Evolutionary conservation across 2,329 filamentous ascomycete species (phyloP).

Genomic region (Sclerotinia spermophila): DNA sequence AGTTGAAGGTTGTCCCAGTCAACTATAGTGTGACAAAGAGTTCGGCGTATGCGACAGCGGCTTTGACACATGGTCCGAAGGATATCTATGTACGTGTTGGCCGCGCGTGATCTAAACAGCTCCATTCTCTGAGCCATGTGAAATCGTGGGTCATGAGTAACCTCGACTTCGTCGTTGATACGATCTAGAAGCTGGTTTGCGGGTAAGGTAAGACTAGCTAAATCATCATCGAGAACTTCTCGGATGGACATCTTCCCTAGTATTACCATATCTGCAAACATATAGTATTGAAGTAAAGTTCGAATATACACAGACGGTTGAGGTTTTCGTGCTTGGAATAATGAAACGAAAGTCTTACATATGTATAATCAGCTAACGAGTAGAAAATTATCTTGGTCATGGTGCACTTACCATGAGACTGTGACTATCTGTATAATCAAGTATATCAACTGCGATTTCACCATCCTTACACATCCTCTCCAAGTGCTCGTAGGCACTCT

Average conservation of each 20-base stretch:
- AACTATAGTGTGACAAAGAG: slow-evolving; percentile 76
- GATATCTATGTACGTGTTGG: slow-evolving; percentile 75
- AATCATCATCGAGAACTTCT: slow-evolving; percentile 74
- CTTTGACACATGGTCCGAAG: slow-evolving; percentile 87
- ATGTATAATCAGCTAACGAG: not conserved
- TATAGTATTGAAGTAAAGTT: slow-evolving; percentile 70
- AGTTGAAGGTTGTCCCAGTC: slow-evolving; percentile 82
- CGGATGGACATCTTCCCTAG: slow-evolving; percentile 66
- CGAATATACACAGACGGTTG: slow-evolving; percentile 82
- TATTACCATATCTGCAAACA: slow-evolving; percentile 70
- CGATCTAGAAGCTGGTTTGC: slow-evolving; percentile 67
- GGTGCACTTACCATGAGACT: slow-evolving; percentile 57
- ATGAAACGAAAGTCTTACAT: slow-evolving; percentile 64
- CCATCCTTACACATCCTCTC: slow-evolving; percentile 69
- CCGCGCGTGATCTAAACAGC: slow-evolving; percentile 56
- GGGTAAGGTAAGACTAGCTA: slow-evolving; percentile 73
- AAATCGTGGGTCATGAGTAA: slow-evolving; percentile 68
- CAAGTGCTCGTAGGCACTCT: slow-evolving; percentile 68
- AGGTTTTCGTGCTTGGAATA: slow-evolving; percentile 74
- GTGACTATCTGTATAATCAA: slow-evolving; percentile 65
- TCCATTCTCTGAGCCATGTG: slow-evolving; percentile 73
- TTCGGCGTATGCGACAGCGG: slow-evolving; percentile 80
- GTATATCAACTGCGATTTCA: slow-evolving; percentile 61
- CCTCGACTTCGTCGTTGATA: slow-evolving; percentile 71
- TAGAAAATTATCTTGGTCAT: not conserved